Conservation (phyloP, 345 rosid genomes). For the Rhizophora mangle region DNA sequence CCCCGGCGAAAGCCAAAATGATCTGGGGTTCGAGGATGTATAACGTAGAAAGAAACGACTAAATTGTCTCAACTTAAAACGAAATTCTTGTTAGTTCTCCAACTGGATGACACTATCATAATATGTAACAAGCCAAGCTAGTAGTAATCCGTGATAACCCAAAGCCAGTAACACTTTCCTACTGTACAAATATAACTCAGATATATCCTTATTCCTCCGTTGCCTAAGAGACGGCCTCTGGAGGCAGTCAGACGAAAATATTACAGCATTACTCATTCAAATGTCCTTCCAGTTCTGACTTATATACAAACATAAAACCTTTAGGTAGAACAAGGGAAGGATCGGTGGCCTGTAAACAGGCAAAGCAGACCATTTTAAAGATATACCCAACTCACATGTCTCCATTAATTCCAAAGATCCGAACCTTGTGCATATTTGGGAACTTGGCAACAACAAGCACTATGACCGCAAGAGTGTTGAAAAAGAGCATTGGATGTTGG, state of each 20-base stretch:
- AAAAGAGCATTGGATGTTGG: conserved; percentile 84
- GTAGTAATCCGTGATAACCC: conserved; percentile 1
- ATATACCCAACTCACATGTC: conserved; percentile 42
- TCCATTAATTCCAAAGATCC: conserved; percentile 94
- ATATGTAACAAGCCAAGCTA: conserved; percentile 7
- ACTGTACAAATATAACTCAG: conserved; percentile 36
- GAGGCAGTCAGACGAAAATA: conserved; percentile 22
- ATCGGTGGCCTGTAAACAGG: conserved; percentile 14
- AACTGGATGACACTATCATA: background rate
- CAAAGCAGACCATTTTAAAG: conserved; percentile 6
- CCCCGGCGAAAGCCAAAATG: no score
- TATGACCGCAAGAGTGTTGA: conserved; percentile 80
- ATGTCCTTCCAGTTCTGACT: conserved; percentile 24
- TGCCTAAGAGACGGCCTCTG: background rate
- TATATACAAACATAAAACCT: conserved; percentile 34
- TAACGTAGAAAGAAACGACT: no score
- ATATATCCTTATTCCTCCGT: conserved; percentile 24
- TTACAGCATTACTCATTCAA: conserved; percentile 29
- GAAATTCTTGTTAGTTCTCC: background rate
- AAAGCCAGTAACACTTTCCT: conserved; percentile 18
- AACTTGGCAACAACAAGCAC: conserved; percentile 95
- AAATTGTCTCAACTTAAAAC: no score
- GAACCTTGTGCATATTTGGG: conserved; percentile 98
- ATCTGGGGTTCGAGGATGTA: no score
- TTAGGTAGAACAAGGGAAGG: conserved; percentile 22